phyloP scores from a whole-genome alignment of 805 yeast species.

The Priceomyces fermenticarens region DNA sequence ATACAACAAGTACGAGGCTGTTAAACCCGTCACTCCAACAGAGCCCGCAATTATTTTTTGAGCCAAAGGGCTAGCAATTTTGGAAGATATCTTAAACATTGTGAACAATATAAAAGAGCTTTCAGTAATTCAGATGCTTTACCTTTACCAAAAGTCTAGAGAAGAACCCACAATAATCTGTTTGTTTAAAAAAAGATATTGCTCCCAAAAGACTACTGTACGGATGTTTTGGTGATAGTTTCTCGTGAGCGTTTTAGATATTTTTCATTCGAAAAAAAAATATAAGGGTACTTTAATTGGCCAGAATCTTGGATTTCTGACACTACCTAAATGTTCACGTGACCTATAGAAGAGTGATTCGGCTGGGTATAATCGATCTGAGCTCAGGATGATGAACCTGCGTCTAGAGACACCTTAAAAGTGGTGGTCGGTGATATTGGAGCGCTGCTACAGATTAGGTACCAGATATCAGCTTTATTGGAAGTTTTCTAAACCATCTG shows the following conservation, averaged over 20 bases:
- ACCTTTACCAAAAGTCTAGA: constrained; percentile 1
- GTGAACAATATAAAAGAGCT: constrained; percentile 3
- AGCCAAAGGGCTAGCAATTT: constrained; percentile 19
- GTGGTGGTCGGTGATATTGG: too few relatives aligned
- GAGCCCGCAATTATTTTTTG: constrained; percentile 59
- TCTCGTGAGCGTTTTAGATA: constrained; percentile 2
- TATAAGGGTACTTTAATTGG: constrained; percentile 22
- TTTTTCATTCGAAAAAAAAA: constrained; percentile 13
- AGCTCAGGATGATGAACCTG: too few relatives aligned
- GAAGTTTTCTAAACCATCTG: background rate
- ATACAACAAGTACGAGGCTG: constrained; percentile 79
- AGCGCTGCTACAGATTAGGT: too few relatives aligned
- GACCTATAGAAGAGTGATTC: background rate
- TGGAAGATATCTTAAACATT: constrained; percentile 17
- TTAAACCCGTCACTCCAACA: constrained; percentile 71
- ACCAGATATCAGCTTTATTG: too few relatives aligned
- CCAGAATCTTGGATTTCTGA: constrained; percentile 3
- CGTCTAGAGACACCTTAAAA: too few relatives aligned
- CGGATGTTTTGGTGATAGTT: constrained; percentile 1
- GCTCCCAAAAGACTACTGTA: constrained; percentile 4
- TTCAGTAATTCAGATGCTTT: constrained; percentile 2
- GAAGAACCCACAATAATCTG: constrained; percentile 6
- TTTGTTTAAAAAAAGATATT: constrained; percentile 4
- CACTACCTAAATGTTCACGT: constrained; percentile 6
- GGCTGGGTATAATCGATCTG: background rate